Evolutionary conservation across 2,329 filamentous ascomycete genomes (phyloP).

Genomic region (Trichoderma sp.): DNA sequence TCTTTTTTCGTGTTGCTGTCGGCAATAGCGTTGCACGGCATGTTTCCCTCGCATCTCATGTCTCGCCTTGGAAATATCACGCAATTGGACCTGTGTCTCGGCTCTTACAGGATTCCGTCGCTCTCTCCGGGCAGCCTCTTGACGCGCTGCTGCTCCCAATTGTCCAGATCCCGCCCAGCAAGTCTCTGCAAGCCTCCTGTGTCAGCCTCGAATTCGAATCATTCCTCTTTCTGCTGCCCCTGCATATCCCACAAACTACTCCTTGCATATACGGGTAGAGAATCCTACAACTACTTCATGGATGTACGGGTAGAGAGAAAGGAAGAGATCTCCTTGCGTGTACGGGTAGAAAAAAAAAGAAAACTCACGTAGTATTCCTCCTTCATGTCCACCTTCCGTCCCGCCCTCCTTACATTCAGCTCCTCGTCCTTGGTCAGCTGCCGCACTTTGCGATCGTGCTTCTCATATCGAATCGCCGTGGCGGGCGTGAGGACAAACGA

Average conservation of each 20-base stretch:
- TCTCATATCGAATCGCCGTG: slow-evolving; percentile 89
- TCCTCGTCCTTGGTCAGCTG: slow-evolving; percentile 84
- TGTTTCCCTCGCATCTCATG: not conserved
- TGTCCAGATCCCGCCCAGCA: slow-evolving; percentile 83
- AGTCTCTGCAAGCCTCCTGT: slow-evolving; percentile 27
- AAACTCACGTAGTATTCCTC: slow-evolving; percentile 81
- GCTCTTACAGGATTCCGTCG: slow-evolving; percentile 69
- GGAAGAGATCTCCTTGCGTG: not conserved
- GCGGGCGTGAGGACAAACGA: slow-evolving; percentile 94
- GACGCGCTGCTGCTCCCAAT: slow-evolving; percentile 96
- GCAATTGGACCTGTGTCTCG: not conserved
- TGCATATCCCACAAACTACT: not conserved
- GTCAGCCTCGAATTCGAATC: not conserved
- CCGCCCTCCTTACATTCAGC: slow-evolving; percentile 70
- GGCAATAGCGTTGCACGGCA: not conserved
- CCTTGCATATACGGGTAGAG: not conserved
- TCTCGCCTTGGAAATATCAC: not conserved
- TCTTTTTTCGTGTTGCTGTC: not conserved
- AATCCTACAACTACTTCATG: not conserved
- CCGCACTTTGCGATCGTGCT: slow-evolving; percentile 83
- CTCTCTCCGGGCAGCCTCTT: slow-evolving; percentile 85
- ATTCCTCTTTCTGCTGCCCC: not conserved
- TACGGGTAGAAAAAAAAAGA: slow-evolving; percentile 25
- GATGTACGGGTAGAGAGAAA: not conserved
- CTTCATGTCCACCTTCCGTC: slow-evolving; percentile 71